Evolutionary conservation across 768 basidiomycete genomes (phyloP).

Genomic region (Cubamyces sp.): DNA sequence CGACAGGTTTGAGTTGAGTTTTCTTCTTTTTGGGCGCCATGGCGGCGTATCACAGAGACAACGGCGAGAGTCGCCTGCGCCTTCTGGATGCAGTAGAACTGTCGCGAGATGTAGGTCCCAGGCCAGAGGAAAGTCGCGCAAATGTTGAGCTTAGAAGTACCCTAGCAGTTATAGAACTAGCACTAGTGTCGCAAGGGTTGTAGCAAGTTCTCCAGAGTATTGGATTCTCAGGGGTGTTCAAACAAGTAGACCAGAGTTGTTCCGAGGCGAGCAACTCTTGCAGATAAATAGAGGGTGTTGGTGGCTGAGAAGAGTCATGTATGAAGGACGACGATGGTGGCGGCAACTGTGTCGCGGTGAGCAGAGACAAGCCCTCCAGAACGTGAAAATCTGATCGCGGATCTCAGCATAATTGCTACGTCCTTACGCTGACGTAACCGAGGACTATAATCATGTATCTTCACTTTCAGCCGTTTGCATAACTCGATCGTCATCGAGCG

Average conservation of each 20-base stretch:
- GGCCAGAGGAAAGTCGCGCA: not conserved
- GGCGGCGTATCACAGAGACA: slow-evolving; percentile 8
- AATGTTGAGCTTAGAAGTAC: not conserved
- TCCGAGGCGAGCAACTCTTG: slow-evolving; percentile 18
- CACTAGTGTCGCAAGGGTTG: not conserved
- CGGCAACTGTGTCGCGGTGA: not conserved
- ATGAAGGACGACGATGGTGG: slow-evolving; percentile 10
- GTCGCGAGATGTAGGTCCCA: not conserved
- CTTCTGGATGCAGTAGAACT: too few relatives aligned
- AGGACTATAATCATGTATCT: not conserved
- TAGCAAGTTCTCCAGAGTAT: not conserved
- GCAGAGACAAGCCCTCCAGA: not conserved
- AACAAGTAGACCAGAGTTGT: slow-evolving; percentile 11
- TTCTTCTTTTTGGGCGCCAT: slow-evolving; percentile 87
- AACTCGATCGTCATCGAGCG: too few relatives aligned
- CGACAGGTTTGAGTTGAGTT: slow-evolving; percentile 73
- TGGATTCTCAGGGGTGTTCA: not conserved
- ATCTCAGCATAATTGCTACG: not conserved
- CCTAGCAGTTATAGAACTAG: not conserved
- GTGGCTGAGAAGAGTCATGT: slow-evolving; percentile 15
- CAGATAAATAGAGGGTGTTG: slow-evolving; percentile 17
- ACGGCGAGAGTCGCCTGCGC: slow-evolving; percentile 14
- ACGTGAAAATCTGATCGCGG: slow-evolving; percentile 10
- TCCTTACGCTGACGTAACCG: slow-evolving; percentile 19
- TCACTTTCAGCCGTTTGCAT: too few relatives aligned